Evolutionary conservation across 768 basidiomycete genomes (phyloP), one percentile per base, ranked within the genome.

Genomic region (Suillus subalutaceus): DNA sequence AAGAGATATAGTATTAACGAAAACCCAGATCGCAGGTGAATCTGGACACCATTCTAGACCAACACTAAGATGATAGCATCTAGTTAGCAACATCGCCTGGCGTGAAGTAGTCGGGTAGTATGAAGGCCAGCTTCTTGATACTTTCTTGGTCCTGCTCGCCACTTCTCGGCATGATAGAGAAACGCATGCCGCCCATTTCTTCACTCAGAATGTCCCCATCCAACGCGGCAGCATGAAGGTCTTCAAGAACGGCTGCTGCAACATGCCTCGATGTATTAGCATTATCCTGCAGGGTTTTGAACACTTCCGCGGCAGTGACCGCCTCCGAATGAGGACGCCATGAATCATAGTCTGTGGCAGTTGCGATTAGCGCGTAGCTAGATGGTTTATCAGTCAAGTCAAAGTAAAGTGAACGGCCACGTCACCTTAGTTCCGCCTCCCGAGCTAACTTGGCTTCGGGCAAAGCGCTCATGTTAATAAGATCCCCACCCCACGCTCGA

Each of bases 401-500:
- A 38, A 3, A 10, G 30, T 16, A 16, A 12, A 53, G 30, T 4
- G 40, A 35, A 26, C 50, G 66, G 63, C 32, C 40, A 58, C 65
- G 48, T 26, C 66, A 96, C 95, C 90, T 90, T 15, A 99, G 78
- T 79, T 99, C 97, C 2, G 95, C 96, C 81, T 99, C 96, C 16
- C 96, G 82, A 4, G 97, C 97, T 50, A 98, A 84, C 82, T 99
- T 99, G n/a, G 96, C 89, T 80, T 99, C 97, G 2, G 97, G 97
- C 35, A 98, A 81, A 48, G 93, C 93, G 66, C 93, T 97, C 97
- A 99, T 99, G 78, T 98, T 96, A 79, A 97, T 96, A 74, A 97
- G 80, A 77, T 97, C 94, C 7, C 88, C 93, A 10, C 97, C 97
- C 92, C 93, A 96, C 57, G 85, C 83, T 26, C 95, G 85, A 77